phyloP scores from a whole-genome alignment of 441 rosid species.

The Erysimum cheiri region DNA sequence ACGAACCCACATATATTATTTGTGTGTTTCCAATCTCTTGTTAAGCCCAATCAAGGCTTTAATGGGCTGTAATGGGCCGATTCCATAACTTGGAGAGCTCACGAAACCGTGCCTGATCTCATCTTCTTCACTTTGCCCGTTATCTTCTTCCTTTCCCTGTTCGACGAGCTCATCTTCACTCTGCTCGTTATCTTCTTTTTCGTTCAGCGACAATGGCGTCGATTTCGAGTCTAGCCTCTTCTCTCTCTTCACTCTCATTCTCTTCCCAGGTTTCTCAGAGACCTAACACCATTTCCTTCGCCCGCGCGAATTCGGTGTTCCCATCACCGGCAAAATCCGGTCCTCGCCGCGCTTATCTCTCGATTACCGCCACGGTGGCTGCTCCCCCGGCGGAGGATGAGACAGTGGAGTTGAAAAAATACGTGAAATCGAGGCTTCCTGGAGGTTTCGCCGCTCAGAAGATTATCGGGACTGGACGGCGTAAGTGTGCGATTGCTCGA shows the following conservation, averaged over 20 bases:
- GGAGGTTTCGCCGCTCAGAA: constrained; percentile 94
- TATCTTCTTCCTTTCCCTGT: constrained; percentile 14
- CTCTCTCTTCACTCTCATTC: constrained; percentile 79
- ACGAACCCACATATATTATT: neutral
- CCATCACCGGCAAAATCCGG: constrained; percentile 44
- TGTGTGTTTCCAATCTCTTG: neutral
- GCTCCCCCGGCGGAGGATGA: constrained; percentile 48
- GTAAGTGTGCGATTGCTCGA: constrained; percentile 89
- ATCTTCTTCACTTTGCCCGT: neutral
- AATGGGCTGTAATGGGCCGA: constrained; percentile 24
- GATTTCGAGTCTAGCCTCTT: constrained; percentile 63
- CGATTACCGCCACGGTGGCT: constrained; percentile 60
- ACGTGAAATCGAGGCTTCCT: constrained; percentile 85
- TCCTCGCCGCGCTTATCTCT: constrained; percentile 47
- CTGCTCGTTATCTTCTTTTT: constrained; percentile 34
- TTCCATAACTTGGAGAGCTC: neutral
- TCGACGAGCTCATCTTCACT: constrained; percentile 23
- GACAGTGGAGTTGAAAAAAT: constrained; percentile 61
- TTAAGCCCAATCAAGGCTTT: constrained; percentile 6
- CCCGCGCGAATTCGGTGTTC: constrained; percentile 42
- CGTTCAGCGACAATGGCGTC: constrained; percentile 58
- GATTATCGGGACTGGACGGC: constrained; percentile 85
- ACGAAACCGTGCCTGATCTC: constrained; percentile 13
- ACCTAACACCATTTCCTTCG: constrained; percentile 51
- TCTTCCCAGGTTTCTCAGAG: constrained; percentile 71